Percentiles rank a stretch among this genome's conserved stretches.
These are phyloP conservation scores for Aaosphaeria arxii DNA, from an alignment of 2,329 filamentous ascomycete genomes.

Conservation along the genomic window DNA sequence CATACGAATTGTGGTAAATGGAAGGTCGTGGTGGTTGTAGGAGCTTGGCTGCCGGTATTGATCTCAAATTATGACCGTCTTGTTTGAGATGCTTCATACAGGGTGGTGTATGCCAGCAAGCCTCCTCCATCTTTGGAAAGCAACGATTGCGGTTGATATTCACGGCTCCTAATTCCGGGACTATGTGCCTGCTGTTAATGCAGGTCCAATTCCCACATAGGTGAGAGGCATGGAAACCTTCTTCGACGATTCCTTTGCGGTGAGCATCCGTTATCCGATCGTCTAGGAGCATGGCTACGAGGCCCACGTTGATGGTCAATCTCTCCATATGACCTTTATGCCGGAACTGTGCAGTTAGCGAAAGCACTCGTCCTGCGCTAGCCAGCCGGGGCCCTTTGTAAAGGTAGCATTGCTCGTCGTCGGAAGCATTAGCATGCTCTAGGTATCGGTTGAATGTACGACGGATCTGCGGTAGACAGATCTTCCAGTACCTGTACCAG, in stretches of 20 bases:
- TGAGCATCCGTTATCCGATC: slow-evolving; percentile 3
- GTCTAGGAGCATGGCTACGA: slow-evolving; percentile 7
- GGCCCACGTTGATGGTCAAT: slow-evolving; percentile 4
- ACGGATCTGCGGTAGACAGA: too few relatives aligned
- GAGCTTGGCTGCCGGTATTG: too few relatives aligned
- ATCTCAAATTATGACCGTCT: neutral
- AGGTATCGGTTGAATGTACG: too few relatives aligned
- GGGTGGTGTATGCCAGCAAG: too few relatives aligned
- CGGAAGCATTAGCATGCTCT: too few relatives aligned
- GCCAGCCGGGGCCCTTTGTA: slow-evolving; percentile 2
- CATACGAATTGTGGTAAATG: too few relatives aligned
- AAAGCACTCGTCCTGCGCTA: neutral
- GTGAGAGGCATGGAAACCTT: slow-evolving; percentile 10
- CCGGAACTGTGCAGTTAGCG: slow-evolving; percentile 1
- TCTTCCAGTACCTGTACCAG: too few relatives aligned
- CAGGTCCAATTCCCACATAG: slow-evolving; percentile 16
- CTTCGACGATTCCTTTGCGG: slow-evolving; percentile 9
- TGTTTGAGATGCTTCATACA: slow-evolving; percentile 9
- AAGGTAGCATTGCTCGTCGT: slow-evolving; percentile 8
- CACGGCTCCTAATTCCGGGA: neutral
- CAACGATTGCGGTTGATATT: slow-evolving; percentile 9
- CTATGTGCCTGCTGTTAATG: slow-evolving; percentile 8
- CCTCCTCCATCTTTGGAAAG: too few relatives aligned
- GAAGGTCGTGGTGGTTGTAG: too few relatives aligned
- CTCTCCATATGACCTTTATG: neutral